These are phyloP conservation scores for Cantharellus anzutake DNA, from an alignment of 768 basidiomycete genomes.

Conservation along the genomic window DNA sequence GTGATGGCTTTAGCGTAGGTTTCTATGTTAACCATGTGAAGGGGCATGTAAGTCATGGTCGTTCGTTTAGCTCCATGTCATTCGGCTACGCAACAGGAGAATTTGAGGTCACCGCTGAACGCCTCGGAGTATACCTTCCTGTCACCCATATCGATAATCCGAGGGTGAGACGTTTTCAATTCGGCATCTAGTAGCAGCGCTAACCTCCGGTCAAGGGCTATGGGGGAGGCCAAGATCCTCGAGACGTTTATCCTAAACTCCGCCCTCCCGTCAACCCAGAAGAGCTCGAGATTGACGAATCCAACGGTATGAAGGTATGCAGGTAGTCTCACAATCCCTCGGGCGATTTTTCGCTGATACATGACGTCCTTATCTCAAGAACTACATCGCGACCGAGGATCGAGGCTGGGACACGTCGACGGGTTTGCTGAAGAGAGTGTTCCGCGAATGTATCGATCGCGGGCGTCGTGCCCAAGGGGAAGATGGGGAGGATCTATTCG, in stretches of 20 bases:
- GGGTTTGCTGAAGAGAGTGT: constrained; percentile 48
- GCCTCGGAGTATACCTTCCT: constrained; percentile 72
- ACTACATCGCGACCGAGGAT: constrained; percentile 66
- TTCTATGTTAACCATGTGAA: constrained; percentile 40
- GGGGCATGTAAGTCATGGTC: not conserved
- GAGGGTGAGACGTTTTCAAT: constrained; percentile 24
- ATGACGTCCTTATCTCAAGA: constrained; percentile 20
- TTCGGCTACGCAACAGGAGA: constrained; percentile 55
- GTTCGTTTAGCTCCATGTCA: not conserved
- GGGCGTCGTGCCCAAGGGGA: constrained; percentile 45
- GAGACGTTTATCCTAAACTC: constrained; percentile 54
- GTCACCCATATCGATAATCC: constrained; percentile 78
- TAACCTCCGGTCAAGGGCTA: constrained; percentile 35
- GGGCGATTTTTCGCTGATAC: too few species aligned
- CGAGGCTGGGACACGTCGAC: constrained; percentile 82
- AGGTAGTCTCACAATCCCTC: not conserved
- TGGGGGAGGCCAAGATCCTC: constrained; percentile 61
- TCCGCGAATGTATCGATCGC: constrained; percentile 61
- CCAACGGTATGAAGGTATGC: constrained; percentile 71
- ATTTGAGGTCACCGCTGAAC: constrained; percentile 74
- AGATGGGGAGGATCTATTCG: constrained; percentile 50
- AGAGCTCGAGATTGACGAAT: constrained; percentile 70
- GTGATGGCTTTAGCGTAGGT: constrained; percentile 55
- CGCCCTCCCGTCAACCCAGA: constrained; percentile 68
- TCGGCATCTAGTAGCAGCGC: not conserved